Evolutionary conservation across 306 rosid genomes (phyloP).

Genomic region (Ormosia emarginata): DNA sequence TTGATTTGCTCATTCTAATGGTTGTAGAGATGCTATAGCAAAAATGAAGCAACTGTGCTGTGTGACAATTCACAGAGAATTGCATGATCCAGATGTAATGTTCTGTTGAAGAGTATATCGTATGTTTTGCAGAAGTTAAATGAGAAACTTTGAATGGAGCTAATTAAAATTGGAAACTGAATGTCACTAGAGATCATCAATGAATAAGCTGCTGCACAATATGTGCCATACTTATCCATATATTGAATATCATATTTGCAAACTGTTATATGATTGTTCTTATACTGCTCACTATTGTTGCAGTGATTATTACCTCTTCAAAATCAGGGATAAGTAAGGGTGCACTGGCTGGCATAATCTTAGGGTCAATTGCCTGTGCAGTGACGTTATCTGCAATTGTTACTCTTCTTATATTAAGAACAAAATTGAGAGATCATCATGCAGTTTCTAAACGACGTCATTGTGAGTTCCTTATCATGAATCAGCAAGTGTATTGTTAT

Average conservation of each 20-base stretch:
- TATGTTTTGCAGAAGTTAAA: not conserved
- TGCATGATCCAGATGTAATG: not conserved
- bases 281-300: slow-evolving; percentile 24
- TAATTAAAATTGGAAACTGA: not conserved
- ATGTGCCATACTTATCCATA: not conserved
- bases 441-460: slow-evolving; percentile 53
- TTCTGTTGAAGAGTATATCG: not conserved
- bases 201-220: not conserved
- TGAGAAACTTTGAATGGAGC: not conserved
- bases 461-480: slow-evolving; percentile 58
- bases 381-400: slow-evolving; percentile 58
- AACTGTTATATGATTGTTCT: slow-evolving; percentile 16
- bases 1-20: not conserved
- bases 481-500: slow-evolving; percentile 6
- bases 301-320: slow-evolving; percentile 34
- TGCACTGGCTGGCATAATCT: slow-evolving; percentile 63
- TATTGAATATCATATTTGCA: not conserved
- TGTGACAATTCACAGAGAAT: not conserved
- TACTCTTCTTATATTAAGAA: slow-evolving; percentile 59
- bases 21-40: not conserved
- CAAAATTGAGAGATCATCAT: slow-evolving; percentile 24
- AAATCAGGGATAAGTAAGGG: slow-evolving; percentile 60
- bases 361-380: slow-evolving; percentile 75
- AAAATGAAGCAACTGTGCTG: not conserved
- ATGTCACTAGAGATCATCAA: not conserved